Conservation (phyloP, 345 rosid species). For the Heritiera fomes region DNA sequence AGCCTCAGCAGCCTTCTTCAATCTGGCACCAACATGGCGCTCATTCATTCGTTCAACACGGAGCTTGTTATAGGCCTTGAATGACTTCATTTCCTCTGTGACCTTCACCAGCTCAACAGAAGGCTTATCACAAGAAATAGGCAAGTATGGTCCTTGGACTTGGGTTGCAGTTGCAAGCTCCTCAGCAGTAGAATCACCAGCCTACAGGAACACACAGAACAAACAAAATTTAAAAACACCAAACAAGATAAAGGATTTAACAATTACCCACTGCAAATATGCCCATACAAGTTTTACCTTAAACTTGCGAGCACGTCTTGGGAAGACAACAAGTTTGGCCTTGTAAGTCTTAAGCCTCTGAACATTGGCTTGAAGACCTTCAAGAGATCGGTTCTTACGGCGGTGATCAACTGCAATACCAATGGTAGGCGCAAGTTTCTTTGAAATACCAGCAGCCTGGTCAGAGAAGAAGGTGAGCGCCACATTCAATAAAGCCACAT, state of each 20-base stretch:
- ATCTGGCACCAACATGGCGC: constrained; percentile 66
- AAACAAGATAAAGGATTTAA: background rate
- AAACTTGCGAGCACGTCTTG: constrained; percentile 59
- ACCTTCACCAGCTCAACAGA: constrained; percentile 71
- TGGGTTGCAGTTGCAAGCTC: constrained; percentile 77
- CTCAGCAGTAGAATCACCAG: constrained; percentile 90
- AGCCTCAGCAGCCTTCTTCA: constrained; percentile 87
- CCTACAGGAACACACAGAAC: constrained; percentile 47
- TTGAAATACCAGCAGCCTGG: constrained; percentile 83
- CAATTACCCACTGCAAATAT: background rate
- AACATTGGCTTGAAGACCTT: constrained; percentile 75
- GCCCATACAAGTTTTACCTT: constrained; percentile 46
- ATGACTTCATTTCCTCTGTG: constrained; percentile 67
- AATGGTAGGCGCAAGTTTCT: constrained; percentile 77
- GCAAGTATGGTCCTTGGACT: constrained; percentile 67
- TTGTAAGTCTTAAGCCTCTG: constrained; percentile 91
- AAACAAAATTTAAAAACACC: background rate
- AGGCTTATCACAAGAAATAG: constrained; percentile 60
- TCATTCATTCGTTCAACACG: constrained; percentile 57
- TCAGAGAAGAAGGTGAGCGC: background rate
- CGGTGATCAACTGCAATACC: constrained; percentile 87
- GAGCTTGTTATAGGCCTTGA: constrained; percentile 79
- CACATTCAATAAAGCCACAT: background rate
- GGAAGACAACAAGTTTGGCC: constrained; percentile 87
- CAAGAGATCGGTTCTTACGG: constrained; percentile 70